Base-by-base conservation (phyloP, 805 yeast genomes). In the Brettanomyces bruxellensis region DNA sequence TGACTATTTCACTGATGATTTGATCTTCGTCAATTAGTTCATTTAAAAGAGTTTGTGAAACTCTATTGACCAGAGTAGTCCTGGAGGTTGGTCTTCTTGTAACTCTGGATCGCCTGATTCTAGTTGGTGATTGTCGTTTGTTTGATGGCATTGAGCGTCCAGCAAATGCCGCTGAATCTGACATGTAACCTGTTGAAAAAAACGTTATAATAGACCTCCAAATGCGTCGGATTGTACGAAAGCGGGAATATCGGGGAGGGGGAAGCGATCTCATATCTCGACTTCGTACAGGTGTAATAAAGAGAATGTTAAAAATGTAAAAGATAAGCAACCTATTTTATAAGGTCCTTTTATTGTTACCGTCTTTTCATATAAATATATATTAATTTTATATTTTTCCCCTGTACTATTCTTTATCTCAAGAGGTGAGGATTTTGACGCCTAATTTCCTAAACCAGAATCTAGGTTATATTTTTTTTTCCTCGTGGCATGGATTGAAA, bases 231-330 rank as follows among this genome's bases (percentile, higher is more conserved):
- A 60, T 47, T 4, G 66, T 62, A 38, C 70, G 46, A 24, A 45
- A 52, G 38, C 67, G 53, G 13, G 70, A 66, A 45, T 62, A 59
- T 12, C 70, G 50, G 36, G 70, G 68, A 34, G 65, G 62, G 5
- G 70, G 70, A 41, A 65, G 46, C 38, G 70, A 66, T 39, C 68
- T 57, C 70, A 62, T 62, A 35, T 14, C 9, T 14, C 28, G 8
- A 7, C 32, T 28, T 9, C 7, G 11, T 28, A 28, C 11, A 2
- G 7, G 11, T 28, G 11, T 28, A 28, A 28, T 28, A 6, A 28
- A 6, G 11, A 9, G 32, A 28, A 9, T 28, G 11, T 28, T 28
- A 7, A 9, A 6, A 28, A 28, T 18, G 18, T 18, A 18, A 18
- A 18, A 18, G 18, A 18, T 18, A 18, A 18, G 18, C 18, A 18